Evolutionary conservation across 306 rosid species (phyloP).

Genomic region (Geum urbanum): DNA sequence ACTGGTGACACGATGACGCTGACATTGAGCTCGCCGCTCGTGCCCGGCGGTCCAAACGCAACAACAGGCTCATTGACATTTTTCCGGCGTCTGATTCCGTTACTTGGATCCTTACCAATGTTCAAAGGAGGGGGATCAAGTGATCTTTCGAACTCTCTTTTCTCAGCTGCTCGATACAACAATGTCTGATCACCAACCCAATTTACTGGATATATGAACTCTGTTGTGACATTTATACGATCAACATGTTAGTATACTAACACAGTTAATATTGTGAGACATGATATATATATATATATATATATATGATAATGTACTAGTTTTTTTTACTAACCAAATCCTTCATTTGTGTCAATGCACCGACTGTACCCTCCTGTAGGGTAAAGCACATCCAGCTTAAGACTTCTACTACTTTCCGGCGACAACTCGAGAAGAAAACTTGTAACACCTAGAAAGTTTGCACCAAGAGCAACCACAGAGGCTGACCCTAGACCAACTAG

Average conservation of each 20-base stretch:
- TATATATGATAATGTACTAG: background rate
- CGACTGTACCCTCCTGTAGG: conserved; percentile 71
- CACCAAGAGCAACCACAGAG: conserved; percentile 75
- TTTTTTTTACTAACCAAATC: conserved; percentile 52
- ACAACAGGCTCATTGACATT: conserved; percentile 62
- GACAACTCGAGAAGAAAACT: conserved; percentile 65
- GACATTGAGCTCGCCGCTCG: conserved; percentile 85
- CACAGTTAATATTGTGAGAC: background rate
- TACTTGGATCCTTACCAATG: conserved; percentile 13
- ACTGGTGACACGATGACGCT: conserved; percentile 78
- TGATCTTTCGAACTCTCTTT: conserved; percentile 57
- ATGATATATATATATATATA: too few relatives aligned
- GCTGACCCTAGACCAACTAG: conserved; percentile 67
- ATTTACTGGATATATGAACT: conserved; percentile 76
- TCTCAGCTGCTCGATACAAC: conserved; percentile 70
- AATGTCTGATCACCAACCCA: conserved; percentile 96
- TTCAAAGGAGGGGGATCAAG: conserved; percentile 72
- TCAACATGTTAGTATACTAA: background rate
- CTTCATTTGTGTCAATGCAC: conserved; percentile 69
- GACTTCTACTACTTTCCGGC: conserved; percentile 58
- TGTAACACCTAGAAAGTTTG: conserved; percentile 71
- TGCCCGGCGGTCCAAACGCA: conserved; percentile 85
- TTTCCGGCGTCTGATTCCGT: conserved; percentile 31
- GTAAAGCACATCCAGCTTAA: conserved; percentile 69
- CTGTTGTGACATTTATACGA: conserved; percentile 30